Evolutionary conservation across 495 filamentous ascomycete species (phyloP).

Genomic region (Podospora appendiculata): DNA sequence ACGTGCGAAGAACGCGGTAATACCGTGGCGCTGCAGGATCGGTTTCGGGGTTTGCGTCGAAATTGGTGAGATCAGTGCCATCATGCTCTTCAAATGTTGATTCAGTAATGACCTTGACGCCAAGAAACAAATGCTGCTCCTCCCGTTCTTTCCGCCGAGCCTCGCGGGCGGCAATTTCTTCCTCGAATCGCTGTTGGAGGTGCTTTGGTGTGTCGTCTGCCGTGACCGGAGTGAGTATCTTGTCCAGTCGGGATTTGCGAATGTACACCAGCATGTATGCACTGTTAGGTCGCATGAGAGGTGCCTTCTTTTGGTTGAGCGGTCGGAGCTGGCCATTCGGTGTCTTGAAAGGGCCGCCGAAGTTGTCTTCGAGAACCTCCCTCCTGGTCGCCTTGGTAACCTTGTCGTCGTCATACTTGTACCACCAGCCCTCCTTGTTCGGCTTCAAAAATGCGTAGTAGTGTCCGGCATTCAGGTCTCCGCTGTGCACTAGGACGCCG

Average conservation of each 20-base stretch:
- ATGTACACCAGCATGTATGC: constrained; percentile 99
- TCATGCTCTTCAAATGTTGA: constrained; percentile 70
- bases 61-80: constrained; percentile 75
- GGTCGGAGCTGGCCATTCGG: constrained; percentile 31
- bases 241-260: constrained; percentile 72
- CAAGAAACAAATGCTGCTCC: constrained; percentile 87
- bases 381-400: constrained; percentile 87
- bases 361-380: constrained; percentile 94
- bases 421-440: constrained; percentile 84
- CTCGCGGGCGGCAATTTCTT: constrained; percentile 70
- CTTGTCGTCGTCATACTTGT: constrained; percentile 94
- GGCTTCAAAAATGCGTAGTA: constrained; percentile 98
- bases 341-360: constrained; percentile 77
- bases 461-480: constrained; percentile 95
- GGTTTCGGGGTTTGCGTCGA: constrained; percentile 46
- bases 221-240: constrained; percentile 67
- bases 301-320: constrained; percentile 34
- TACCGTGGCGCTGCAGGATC: constrained; percentile 54
- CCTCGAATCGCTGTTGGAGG: constrained; percentile 67
- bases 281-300: constrained; percentile 49
- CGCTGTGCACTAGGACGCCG: constrained; percentile 92
- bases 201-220: constrained; percentile 74
- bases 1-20: constrained; percentile 64
- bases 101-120: constrained; percentile 70
- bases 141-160: constrained; percentile 76